Conservation (phyloP, 1,284 basidiomycete genomes). For the Quambalaria eucalypti region DNA sequence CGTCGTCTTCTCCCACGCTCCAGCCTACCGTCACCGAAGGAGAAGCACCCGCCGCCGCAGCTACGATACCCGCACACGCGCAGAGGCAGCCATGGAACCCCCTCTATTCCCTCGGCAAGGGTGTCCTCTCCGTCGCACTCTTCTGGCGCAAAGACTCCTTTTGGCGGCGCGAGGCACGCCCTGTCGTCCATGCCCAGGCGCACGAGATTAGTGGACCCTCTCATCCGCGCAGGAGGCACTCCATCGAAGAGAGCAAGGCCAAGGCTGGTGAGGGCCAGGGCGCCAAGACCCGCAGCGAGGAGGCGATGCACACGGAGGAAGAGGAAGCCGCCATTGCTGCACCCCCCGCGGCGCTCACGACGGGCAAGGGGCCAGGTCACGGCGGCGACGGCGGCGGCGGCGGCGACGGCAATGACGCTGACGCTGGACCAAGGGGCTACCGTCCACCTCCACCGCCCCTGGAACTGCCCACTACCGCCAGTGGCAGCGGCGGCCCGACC, state of each 20-base stretch:
- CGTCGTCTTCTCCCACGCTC: background rate
- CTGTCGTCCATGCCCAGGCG: conserved; percentile 3
- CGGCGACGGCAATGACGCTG: conserved; percentile 2
- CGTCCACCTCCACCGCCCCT: conserved; percentile 14
- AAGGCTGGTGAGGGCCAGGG: too few species aligned
- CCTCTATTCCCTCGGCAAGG: conserved; percentile 14
- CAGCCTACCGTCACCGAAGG: background rate
- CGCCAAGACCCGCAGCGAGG: too few species aligned
- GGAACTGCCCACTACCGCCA: conserved; percentile 11
- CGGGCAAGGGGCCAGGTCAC: too few species aligned
- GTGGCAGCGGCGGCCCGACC: background rate
- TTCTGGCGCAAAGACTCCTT: conserved; percentile 34
- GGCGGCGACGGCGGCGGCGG: background rate
- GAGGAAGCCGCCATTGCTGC: conserved; percentile 7
- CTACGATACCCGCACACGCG: conserved; percentile 6
- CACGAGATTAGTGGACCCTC: background rate
- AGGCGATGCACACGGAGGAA: conserved; percentile 10
- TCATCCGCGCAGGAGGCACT: conserved; percentile 12
- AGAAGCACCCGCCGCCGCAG: background rate
- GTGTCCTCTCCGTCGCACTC: conserved; percentile 13
- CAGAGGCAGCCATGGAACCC: conserved; percentile 25
- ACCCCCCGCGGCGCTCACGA: background rate
- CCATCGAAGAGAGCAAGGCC: conserved; percentile 5
- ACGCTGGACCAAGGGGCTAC: conserved; percentile 9
- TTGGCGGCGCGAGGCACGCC: conserved; percentile 27